Conservation (phyloP, 176 grass and related monocot species). For the Rhipidocladum racemiflorum region DNA sequence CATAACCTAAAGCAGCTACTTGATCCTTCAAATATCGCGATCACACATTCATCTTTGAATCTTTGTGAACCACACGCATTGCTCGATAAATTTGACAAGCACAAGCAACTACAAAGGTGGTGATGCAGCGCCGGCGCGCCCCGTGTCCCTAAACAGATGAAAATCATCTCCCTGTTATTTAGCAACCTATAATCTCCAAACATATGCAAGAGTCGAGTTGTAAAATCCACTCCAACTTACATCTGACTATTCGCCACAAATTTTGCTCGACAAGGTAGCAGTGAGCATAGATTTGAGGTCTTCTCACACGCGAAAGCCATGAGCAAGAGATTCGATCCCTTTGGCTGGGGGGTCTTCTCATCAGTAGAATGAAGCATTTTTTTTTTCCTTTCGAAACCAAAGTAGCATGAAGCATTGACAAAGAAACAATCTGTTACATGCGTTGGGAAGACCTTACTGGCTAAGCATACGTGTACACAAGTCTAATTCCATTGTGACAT, state of each 20-base stretch:
- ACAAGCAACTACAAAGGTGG: not conserved
- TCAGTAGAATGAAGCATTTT: not conserved
- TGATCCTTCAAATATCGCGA: not conserved
- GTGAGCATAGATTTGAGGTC: not conserved
- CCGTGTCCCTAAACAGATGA: not conserved
- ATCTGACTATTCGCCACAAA: constrained; percentile 34
- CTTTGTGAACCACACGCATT: constrained; percentile 4
- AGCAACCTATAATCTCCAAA: not conserved
- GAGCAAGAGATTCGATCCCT: not conserved
- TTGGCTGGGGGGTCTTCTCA: constrained; percentile 3
- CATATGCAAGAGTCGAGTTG: not conserved
- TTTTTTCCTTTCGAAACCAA: not conserved
- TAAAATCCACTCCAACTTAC: not conserved
- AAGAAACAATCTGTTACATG: not conserved
- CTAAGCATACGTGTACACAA: not conserved
- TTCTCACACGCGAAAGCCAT: constrained; percentile 37
- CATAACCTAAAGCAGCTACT: not conserved
- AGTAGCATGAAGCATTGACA: not conserved
- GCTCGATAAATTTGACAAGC: constrained; percentile 7
- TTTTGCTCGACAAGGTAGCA: not conserved
- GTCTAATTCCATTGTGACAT: not conserved
- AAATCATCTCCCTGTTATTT: not conserved
- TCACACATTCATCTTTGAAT: not conserved
- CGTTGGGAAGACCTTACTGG: not conserved
- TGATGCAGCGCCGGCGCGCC: not conserved